phyloP scores from a whole-genome alignment of 768 basidiomycete species.

The Serpula lacrymans region DNA sequence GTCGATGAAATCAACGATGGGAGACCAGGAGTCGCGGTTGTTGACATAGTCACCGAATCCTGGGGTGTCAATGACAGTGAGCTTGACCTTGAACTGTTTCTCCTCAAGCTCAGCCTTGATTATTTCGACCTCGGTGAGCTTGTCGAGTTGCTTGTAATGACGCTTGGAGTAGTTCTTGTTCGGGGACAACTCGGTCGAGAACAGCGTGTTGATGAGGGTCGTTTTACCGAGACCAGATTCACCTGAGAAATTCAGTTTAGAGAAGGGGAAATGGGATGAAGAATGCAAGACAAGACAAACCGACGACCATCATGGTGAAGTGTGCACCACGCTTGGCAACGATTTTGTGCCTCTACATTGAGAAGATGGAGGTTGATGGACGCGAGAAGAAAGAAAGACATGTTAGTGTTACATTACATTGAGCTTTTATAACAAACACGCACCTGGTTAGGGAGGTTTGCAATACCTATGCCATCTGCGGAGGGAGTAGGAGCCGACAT shows the following conservation, averaged over 20 bases:
- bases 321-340: constrained; percentile 96
- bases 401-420: constrained; percentile 1
- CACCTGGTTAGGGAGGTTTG: constrained; percentile 98
- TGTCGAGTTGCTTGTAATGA: constrained; percentile 96
- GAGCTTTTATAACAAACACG: constrained; percentile 14
- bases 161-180: constrained; percentile 87
- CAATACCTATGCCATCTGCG: constrained; percentile 86
- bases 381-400: constrained; percentile 11
- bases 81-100: constrained; percentile 98
- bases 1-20: constrained; percentile 97
- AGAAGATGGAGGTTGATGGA: constrained; percentile 14
- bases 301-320: constrained; percentile 99
- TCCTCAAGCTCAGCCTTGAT: constrained; percentile 99
- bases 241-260: constrained; percentile 44
- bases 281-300: constrained; percentile 38
- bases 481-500: constrained; percentile 29
- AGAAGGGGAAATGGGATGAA: background rate
- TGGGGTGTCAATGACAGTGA: constrained; percentile 98
- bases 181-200: constrained; percentile 93
- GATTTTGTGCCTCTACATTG: constrained; percentile 90
- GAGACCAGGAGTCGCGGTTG: constrained; percentile 98
- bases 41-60: constrained; percentile 99
- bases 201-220: constrained; percentile 97
- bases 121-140: constrained; percentile 97
- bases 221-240: constrained; percentile 98